These are phyloP conservation scores for Aureobasidium mangrovei DNA, from an alignment of 2,329 filamentous ascomycete genomes.

Conservation along the genomic window DNA sequence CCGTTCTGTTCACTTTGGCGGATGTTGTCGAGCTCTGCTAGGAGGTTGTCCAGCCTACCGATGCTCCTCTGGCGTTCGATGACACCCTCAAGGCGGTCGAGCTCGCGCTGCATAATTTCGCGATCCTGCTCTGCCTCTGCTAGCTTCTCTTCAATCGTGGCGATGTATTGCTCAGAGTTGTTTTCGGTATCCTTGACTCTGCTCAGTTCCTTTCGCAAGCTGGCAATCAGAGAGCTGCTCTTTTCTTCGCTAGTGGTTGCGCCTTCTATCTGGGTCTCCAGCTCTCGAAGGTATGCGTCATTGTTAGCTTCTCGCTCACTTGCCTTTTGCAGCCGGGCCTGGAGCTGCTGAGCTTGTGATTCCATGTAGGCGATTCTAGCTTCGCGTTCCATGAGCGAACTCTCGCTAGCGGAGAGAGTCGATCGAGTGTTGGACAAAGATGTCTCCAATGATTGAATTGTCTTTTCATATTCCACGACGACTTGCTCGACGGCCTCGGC, in stretches of 20 bases:
- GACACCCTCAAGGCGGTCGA: constrained; percentile 88
- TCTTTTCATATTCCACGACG: constrained; percentile 96
- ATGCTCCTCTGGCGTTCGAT: constrained; percentile 91
- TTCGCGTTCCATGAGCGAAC: constrained; percentile 80
- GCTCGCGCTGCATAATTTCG: constrained; percentile 93
- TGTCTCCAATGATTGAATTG: constrained; percentile 85
- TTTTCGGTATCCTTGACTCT: constrained; percentile 84
- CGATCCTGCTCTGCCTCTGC: constrained; percentile 94
- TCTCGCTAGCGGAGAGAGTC: constrained; percentile 76
- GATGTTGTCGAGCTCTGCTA: constrained; percentile 75
- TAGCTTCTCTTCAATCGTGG: constrained; percentile 86
- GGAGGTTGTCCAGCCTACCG: constrained; percentile 84
- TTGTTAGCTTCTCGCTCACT: constrained; percentile 86
- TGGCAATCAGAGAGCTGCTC: constrained; percentile 73
- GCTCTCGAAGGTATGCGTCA: constrained; percentile 83
- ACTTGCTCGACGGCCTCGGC: constrained; percentile 93
- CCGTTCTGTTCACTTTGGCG: constrained; percentile 29
- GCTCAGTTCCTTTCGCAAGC: constrained; percentile 84
- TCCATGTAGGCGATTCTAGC: constrained; percentile 89
- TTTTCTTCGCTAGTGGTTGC: constrained; percentile 89
- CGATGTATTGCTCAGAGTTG: constrained; percentile 91
- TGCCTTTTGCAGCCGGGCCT: constrained; percentile 82
- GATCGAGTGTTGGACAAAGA: constrained; percentile 82
- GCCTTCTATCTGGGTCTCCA: constrained; percentile 83
- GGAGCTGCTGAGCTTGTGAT: constrained; percentile 82